phyloP scores from a whole-genome alignment of 2,329 filamentous ascomycete species.

The Xylaria sp. region DNA sequence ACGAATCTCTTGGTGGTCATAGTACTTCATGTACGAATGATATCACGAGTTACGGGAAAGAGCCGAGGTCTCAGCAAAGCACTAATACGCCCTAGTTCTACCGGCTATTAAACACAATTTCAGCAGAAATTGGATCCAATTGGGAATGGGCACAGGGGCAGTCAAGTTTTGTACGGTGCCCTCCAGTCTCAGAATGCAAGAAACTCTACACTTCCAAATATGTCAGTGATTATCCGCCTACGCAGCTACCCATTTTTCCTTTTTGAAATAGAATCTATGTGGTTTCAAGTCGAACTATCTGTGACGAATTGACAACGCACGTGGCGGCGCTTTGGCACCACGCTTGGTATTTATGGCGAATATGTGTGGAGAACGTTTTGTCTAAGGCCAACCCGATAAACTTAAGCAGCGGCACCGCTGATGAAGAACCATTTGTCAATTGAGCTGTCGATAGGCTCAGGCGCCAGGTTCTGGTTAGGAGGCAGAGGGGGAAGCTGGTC shows the following conservation, averaged over 20 bases:
- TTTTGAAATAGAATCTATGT: constrained; percentile 19
- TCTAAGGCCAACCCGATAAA: constrained; percentile 45
- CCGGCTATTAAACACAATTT: background rate
- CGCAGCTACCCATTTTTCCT: background rate
- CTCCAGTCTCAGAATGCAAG: background rate
- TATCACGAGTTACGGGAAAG: background rate
- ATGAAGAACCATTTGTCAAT: constrained; percentile 99
- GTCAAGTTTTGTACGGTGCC: constrained; percentile 9
- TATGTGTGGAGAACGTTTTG: constrained; percentile 41
- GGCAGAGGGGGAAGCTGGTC: constrained; percentile 82
- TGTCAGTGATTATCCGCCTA: background rate
- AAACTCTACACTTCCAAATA: constrained; percentile 5
- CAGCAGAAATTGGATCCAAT: background rate
- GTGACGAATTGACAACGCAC: constrained; percentile 25
- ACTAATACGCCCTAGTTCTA: background rate
- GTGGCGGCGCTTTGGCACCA: constrained; percentile 34
- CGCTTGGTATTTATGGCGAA: constrained; percentile 29
- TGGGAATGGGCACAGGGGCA: background rate
- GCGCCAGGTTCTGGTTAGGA: constrained; percentile 78
- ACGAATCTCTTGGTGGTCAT: background rate
- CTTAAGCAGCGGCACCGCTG: constrained; percentile 88
- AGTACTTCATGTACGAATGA: background rate
- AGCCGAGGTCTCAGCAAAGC: background rate
- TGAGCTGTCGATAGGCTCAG: constrained; percentile 91
- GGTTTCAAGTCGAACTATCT: constrained; percentile 28